A percentile compares a stretch with the other conserved stretches of the same genome.
Conservation (phyloP, 768 basidiomycete genomes). For the Steccherinum ochraceum region DNA sequence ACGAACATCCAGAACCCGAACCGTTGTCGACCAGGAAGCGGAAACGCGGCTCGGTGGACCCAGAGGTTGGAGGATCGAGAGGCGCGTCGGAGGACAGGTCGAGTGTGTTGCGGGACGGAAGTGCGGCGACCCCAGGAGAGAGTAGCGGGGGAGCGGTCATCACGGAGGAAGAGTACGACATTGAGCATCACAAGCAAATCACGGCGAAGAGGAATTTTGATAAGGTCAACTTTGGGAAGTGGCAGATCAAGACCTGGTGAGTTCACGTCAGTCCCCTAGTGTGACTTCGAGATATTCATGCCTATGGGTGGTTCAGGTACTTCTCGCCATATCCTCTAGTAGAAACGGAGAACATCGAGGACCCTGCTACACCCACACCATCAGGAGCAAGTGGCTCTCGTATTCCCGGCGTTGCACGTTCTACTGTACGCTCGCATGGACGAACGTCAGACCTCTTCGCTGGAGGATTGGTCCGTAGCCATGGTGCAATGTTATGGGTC, state of each 20-base stretch:
- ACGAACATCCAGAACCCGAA: constrained; percentile 16
- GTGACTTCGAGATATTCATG: background rate
- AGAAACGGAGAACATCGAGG: constrained; percentile 60
- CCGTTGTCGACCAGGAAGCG: constrained; percentile 9
- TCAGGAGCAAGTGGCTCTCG: constrained; percentile 13
- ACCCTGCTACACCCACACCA: constrained; percentile 14
- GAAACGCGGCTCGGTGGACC: constrained; percentile 9
- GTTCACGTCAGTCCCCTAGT: constrained; percentile 21
- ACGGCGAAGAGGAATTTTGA: constrained; percentile 79
- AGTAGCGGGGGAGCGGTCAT: constrained; percentile 21
- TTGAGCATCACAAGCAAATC: constrained; percentile 60
- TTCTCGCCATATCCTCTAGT: constrained; percentile 86
- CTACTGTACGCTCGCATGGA: constrained; percentile 54
- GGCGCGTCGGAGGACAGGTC: background rate
- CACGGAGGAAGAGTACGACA: constrained; percentile 67
- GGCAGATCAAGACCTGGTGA: constrained; percentile 86
- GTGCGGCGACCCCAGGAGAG: background rate
- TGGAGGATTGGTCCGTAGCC: constrained; percentile 49
- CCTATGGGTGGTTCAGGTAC: constrained; percentile 51
- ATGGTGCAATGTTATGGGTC: constrained; percentile 56
- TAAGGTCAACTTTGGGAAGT: constrained; percentile 77
- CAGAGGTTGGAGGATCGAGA: background rate
- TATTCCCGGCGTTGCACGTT: constrained; percentile 43
- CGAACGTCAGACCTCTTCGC: constrained; percentile 71
- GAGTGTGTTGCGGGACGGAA: background rate